Base-by-base conservation (phyloP, 2,329 filamentous ascomycete species). In the Thyridium curvatum region DNA sequence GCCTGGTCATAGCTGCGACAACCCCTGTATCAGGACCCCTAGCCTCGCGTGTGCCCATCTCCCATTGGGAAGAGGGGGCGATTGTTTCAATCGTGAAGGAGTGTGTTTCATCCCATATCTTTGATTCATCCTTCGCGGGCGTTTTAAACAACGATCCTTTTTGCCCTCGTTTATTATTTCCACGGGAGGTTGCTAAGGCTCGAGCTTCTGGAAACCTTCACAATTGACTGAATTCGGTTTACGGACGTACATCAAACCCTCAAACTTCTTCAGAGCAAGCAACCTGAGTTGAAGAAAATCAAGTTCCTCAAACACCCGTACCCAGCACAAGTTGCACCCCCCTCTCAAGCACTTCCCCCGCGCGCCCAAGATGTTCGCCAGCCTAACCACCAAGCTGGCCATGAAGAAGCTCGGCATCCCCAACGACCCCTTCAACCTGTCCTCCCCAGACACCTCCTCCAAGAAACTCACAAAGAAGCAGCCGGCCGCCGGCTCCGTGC, bases 351-450 rank as follows among this genome's bases (percentile, higher is more conserved):
- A 30, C 6, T 10, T 26, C 21, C 21, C n/a, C 6, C 21, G 21
- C 21, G 6, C 21, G 21, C 21, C 39, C 52, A 59, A 51, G 39
- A 79, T 79, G 75, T 68, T 79, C 52, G 68, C 69, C 49, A 71
- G 63, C 46, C 58, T 80, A 41, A 68, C 69, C 13, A 74, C 74
- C 34, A 79, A 79, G 56, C 59, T 79, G 46, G 76, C 74, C 44
- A 63, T 80, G 48, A 74, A 66, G 46, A 77, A 75, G 52, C 67
- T 67, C 37, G 75, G 76, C 52, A 55, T 79, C 39, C 65, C 71
- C 30, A 69, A 63, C 55, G 61, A 77, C 47, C 56, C 66, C 34
- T 58, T 79, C 40, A 61, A 70, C 54, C 60, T 68, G 43, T 51
- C 55, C 38, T 58, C 65, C 21, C 46, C 53, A 29, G 47, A 52